Base-by-base conservation (phyloP, 352 stramenopile genomes). In the Phytopythium chamaehyphon region DNA sequence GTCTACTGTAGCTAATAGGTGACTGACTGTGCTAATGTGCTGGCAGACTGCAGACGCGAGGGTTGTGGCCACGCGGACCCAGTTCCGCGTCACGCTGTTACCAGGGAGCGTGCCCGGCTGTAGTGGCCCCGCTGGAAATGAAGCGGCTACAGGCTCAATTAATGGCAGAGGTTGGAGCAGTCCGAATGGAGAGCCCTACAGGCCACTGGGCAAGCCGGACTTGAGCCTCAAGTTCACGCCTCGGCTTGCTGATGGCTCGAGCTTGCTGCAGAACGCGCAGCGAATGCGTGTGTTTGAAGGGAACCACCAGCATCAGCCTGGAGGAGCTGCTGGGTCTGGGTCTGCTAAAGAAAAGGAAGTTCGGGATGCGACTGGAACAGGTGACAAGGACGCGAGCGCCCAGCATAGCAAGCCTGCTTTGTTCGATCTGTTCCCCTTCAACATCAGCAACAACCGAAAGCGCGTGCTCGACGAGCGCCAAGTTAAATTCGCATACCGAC, bases 201-300 rank as follows among this genome's bases (percentile, higher is more conserved):
- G 75, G 0, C 81, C 77, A 14, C 60, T 91, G 6, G 81, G 81
- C 4, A 83, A 79, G 33, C 81, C 81, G 1, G 66, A 89, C 39
- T 61, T 91, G 26, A 69, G 59, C 28, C 73, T 91, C 51, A 88
- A 87, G 47, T 74, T 86, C 46, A 80, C 73, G 5, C 77, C 77
- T 3, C 76, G 74, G 19, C 62, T 88, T 12, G 51, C 69, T 3
- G 47, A 73, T 46, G 61, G 66, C 14, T 46, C 59, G 33, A 72
- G 47, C 45, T 35, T 68, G 47, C 50, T 64, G 50, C 68, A 83
- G 28, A 79, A 80, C 33, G 50, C 53, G 19, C 66, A 66, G 16
- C 64, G 55, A 1, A 55, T 65, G 53, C 62, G 59, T 15, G 51
- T 49, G 2, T 56, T 68, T 1, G 57, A 77, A 21, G 45, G 51